Percentiles rank a stretch among this genome's conserved stretches.
phyloP scores from a whole-genome alignment of 108 stramenopile genomes.

The Cyclotella choctawhatcheeana region DNA sequence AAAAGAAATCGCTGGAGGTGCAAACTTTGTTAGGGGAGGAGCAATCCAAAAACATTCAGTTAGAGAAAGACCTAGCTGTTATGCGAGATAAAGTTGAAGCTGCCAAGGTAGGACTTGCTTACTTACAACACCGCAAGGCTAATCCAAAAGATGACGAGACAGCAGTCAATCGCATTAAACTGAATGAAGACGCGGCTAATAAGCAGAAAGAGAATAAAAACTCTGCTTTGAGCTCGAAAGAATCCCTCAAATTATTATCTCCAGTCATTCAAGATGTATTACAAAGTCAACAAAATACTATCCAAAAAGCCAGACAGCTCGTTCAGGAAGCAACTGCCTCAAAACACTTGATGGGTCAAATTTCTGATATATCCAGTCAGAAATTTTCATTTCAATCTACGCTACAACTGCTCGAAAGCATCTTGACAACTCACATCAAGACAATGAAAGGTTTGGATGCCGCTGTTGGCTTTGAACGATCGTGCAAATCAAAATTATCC shows the following conservation, averaged over 20 bases:
- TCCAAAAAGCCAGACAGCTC: constrained; percentile 13
- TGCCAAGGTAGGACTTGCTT: constrained; percentile 1
- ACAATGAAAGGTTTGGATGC: constrained; percentile 12
- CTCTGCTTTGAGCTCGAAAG: not conserved
- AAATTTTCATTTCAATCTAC: constrained; percentile 20
- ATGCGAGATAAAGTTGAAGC: constrained; percentile 1
- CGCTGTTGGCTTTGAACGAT: constrained; percentile 1
- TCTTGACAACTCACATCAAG: constrained; percentile 18
- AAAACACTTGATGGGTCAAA: not conserved
- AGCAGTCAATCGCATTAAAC: no score
- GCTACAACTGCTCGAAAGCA: constrained; percentile 22
- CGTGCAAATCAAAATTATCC: constrained; percentile 9
- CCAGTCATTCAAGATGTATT: constrained; percentile 22
- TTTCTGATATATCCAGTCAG: constrained; percentile 9
- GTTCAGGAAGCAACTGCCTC: constrained; percentile 6
- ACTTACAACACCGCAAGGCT: constrained; percentile 5
- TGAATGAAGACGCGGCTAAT: no score
- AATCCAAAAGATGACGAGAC: constrained; percentile 9
- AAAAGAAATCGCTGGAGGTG: not conserved
- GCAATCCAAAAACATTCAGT: not conserved
- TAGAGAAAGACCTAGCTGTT: not conserved
- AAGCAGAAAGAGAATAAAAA: not conserved
- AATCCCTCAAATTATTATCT: constrained; percentile 14
- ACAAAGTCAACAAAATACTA: constrained; percentile 12
- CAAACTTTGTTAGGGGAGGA: not conserved